These are phyloP conservation scores for Daldinia caldariorum DNA, from an alignment of 495 filamentous ascomycete genomes.

Conservation along the genomic window DNA sequence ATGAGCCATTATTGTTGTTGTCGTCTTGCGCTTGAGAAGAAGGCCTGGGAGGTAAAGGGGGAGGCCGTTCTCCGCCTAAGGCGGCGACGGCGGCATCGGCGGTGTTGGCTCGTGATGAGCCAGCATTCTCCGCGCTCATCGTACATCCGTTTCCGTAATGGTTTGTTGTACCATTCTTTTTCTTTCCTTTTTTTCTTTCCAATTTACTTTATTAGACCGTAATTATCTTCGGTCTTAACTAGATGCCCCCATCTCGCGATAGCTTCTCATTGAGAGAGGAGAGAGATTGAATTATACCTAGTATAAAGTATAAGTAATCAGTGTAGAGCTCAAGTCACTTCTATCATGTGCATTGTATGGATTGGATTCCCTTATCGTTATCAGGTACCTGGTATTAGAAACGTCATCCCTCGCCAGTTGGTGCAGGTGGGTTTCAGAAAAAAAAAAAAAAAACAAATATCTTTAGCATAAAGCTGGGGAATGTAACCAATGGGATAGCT, in stretches of 20 bases:
- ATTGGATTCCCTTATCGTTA: slow-evolving; percentile 38
- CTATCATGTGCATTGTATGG: background rate
- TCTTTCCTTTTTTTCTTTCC: slow-evolving; percentile 15
- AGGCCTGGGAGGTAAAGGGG: slow-evolving; percentile 77
- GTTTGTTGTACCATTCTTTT: slow-evolving; percentile 41
- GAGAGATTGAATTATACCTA: background rate
- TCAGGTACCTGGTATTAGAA: slow-evolving; percentile 2
- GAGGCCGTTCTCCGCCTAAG: slow-evolving; percentile 56
- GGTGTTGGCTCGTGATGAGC: slow-evolving; percentile 30
- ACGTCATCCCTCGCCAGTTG: slow-evolving; percentile 6
- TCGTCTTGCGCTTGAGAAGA: slow-evolving; percentile 43
- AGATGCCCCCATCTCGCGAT: background rate
- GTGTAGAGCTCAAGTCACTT: background rate
- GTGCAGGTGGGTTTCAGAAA: slow-evolving; percentile 17
- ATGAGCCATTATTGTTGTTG: slow-evolving; percentile 11
- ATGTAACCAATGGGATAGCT: slow-evolving; percentile 25
- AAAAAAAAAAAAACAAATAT: slow-evolving; percentile 7
- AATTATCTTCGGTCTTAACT: background rate
- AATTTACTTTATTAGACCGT: background rate
- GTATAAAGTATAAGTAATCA: too few relatives aligned
- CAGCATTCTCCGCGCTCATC: slow-evolving; percentile 43
- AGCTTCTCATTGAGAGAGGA: slow-evolving; percentile 5
- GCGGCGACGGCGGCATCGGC: slow-evolving; percentile 2
- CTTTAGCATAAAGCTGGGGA: slow-evolving; percentile 29
- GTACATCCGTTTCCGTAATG: slow-evolving; percentile 23